phyloP scores from a whole-genome alignment of 441 rosid species.

The Mallotus repandus region DNA sequence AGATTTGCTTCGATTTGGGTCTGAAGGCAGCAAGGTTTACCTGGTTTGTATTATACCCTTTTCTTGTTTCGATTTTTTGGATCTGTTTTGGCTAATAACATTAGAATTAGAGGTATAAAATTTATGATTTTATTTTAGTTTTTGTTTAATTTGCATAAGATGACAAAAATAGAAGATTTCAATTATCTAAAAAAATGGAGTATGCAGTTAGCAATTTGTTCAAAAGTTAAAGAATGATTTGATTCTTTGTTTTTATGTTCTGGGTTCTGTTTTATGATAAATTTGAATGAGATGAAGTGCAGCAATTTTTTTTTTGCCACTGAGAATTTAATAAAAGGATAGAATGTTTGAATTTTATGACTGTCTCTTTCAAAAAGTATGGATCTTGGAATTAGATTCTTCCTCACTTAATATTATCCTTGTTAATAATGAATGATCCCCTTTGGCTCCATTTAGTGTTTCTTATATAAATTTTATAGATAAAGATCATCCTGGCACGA shows the following conservation, averaged over 20 bases:
- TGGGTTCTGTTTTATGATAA: not conserved
- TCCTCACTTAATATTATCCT: slow-evolving; percentile 1
- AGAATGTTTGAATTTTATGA: slow-evolving; percentile 8
- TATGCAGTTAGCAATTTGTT: slow-evolving; percentile 2
- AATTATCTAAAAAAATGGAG: not conserved
- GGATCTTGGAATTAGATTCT: slow-evolving; percentile 25
- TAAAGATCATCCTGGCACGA: slow-evolving; percentile 8
- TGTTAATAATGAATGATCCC: not conserved
- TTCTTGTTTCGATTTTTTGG: slow-evolving; percentile 12
- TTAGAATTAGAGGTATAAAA: not conserved
- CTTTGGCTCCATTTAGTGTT: slow-evolving; percentile 22
- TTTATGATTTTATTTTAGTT: too few relatives aligned
- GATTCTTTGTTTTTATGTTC: not conserved
- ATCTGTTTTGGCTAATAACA: slow-evolving; percentile 33
- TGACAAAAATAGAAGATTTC: not conserved
- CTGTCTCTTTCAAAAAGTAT: slow-evolving; percentile 24
- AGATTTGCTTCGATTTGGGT: slow-evolving; percentile 67
- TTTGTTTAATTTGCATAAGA: not conserved
- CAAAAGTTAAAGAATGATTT: not conserved
- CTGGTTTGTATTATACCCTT: slow-evolving; percentile 51
- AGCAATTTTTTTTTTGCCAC: not conserved
- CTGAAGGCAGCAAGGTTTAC: slow-evolving; percentile 79
- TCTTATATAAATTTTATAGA: slow-evolving; percentile 10
- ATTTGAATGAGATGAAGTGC: slow-evolving; percentile 6
- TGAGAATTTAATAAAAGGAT: slow-evolving; percentile 2